Percentiles rank a stretch among this genome's conserved stretches.
phyloP scores from a whole-genome alignment of 768 basidiomycete species.

The Termitomyces sp. region DNA sequence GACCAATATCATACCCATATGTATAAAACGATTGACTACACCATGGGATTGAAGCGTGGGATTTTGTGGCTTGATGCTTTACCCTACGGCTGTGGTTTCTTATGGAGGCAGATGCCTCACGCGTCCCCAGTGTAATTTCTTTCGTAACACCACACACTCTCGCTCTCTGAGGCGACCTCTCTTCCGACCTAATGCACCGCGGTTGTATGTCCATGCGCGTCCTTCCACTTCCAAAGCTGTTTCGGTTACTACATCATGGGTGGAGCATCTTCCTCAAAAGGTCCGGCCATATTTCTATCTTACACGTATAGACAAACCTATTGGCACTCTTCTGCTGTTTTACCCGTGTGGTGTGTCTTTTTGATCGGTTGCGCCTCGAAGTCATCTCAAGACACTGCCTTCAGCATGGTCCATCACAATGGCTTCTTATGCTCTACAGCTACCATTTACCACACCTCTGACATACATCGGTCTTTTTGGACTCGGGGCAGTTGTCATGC shows the following conservation, averaged over 20 bases:
- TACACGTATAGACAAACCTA: slow-evolving; percentile 93
- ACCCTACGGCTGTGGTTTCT: neutral
- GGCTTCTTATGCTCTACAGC: slow-evolving; percentile 79
- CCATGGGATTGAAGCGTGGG: neutral
- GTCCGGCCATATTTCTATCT: slow-evolving; percentile 81
- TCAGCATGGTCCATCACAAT: slow-evolving; percentile 98
- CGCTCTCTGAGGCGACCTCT: neutral
- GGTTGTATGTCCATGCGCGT: slow-evolving; percentile 11
- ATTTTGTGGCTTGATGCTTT: neutral
- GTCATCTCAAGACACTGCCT: slow-evolving; percentile 6
- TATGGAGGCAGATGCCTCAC: slow-evolving; percentile 15
- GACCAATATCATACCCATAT: slow-evolving; percentile 19
- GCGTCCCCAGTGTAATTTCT: slow-evolving; percentile 11
- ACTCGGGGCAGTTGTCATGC: slow-evolving; percentile 90
- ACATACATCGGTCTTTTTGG: slow-evolving; percentile 85
- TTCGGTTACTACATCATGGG: slow-evolving; percentile 47
- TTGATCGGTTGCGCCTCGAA: neutral
- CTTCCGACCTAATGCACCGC: neutral
- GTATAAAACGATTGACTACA: neutral
- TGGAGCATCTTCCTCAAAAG: slow-evolving; percentile 59
- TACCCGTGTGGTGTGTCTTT: slow-evolving; percentile 85
- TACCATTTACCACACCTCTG: slow-evolving; percentile 65
- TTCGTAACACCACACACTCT: neutral
- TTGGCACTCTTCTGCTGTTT: slow-evolving; percentile 87
- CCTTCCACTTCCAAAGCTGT: slow-evolving; percentile 9